Percentiles rank a stretch among this genome's conserved stretches.
Evolutionary conservation across 2,329 filamentous ascomycete genomes (phyloP).

Genomic region (Fusarium succisae): DNA sequence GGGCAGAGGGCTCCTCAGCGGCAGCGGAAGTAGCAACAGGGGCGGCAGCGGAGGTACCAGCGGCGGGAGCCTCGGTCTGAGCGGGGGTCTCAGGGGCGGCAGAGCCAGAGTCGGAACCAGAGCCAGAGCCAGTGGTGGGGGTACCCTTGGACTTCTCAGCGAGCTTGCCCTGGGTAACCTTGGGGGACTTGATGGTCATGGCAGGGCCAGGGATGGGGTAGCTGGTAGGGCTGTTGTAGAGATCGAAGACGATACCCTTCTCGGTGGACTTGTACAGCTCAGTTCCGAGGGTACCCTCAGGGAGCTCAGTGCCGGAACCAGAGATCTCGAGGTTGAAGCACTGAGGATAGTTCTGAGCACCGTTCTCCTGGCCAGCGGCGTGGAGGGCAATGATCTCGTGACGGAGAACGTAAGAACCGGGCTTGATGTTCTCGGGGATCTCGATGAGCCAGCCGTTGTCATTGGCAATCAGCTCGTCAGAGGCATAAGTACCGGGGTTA

Average conservation of each 20-base stretch:
- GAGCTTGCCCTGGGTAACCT: conserved; percentile 33
- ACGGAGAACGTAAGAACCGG: conserved; percentile 58
- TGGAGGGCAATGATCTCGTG: conserved; percentile 65
- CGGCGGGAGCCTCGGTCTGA: not conserved
- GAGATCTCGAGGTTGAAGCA: conserved; percentile 60
- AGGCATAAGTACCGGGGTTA: conserved; percentile 49
- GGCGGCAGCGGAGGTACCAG: conserved; percentile 11
- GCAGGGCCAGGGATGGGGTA: conserved; percentile 46
- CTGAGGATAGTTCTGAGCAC: conserved; percentile 63
- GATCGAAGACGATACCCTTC: conserved; percentile 48
- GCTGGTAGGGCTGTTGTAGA: conserved; percentile 40
- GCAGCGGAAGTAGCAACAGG: conserved; percentile 16
- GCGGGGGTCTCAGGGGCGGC: not conserved
- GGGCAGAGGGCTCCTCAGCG: not conserved
- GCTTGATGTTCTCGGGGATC: conserved; percentile 48
- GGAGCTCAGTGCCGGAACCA: conserved; percentile 51
- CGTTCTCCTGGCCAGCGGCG: conserved; percentile 52
- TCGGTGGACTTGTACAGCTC: conserved; percentile 46
- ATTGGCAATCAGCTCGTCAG: conserved; percentile 56
- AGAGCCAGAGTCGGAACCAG: not conserved
- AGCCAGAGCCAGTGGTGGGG: conserved; percentile 12
- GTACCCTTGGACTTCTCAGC: conserved; percentile 20
- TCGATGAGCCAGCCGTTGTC: conserved; percentile 48
- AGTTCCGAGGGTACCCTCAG: conserved; percentile 46
- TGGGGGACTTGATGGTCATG: conserved; percentile 32